Conservation (phyloP, 1,284 basidiomycete species). For the Xanthoconium separans region DNA sequence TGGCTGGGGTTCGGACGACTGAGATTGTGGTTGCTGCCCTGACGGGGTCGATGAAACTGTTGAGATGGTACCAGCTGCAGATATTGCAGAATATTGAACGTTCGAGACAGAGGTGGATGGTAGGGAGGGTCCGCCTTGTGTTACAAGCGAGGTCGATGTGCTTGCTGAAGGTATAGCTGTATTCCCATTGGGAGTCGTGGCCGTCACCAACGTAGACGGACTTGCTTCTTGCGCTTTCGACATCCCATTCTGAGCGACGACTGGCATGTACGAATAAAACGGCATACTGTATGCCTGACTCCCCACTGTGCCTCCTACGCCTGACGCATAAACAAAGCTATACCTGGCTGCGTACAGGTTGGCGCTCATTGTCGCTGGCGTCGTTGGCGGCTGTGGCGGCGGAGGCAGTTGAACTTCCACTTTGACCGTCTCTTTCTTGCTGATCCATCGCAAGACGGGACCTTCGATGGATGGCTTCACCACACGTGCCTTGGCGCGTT, state of each 20-base stretch:
- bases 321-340: slow-evolving; percentile 26
- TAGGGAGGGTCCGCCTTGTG: neutral
- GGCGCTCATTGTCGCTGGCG: neutral
- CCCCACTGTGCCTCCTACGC: slow-evolving; percentile 9
- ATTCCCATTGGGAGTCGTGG: neutral
- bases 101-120: slow-evolving; percentile 5
- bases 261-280: slow-evolving; percentile 23
- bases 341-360: slow-evolving; percentile 22
- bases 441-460: slow-evolving; percentile 73
- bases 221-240: slow-evolving; percentile 6
- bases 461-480: slow-evolving; percentile 64
- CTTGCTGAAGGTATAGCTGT: neutral
- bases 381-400: slow-evolving; percentile 5
- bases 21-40: slow-evolving; percentile 1
- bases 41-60: neutral
- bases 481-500: slow-evolving; percentile 64
- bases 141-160: neutral
- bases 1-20: neutral
- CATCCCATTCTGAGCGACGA: slow-evolving; percentile 13
- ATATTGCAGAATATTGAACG: neutral
- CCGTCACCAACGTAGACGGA: neutral
- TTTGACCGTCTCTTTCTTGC: slow-evolving; percentile 55
- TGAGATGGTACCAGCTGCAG: neutral
- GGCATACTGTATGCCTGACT: slow-evolving; percentile 26
- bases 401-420: slow-evolving; percentile 22